A percentile compares a stretch with the other conserved stretches of the same genome.
Evolutionary conservation across 2,329 filamentous ascomycete genomes (phyloP).

Genomic region (Botrytis porri): DNA sequence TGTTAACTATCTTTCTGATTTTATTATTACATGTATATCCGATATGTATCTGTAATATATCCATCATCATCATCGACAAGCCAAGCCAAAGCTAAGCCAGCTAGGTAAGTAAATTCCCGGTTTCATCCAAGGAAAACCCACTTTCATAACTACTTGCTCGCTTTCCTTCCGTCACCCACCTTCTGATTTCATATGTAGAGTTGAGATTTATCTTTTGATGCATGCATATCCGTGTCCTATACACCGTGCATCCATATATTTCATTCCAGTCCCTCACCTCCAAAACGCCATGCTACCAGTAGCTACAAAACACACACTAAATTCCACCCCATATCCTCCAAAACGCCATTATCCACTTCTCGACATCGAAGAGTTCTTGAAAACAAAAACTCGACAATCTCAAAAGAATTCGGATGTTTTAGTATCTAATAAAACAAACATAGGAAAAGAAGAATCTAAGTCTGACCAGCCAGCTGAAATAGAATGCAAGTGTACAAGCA

Average conservation of each 20-base stretch:
- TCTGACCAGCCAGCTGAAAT: conserved; percentile 18
- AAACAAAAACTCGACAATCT: conserved; percentile 25
- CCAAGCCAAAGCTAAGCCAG: neutral
- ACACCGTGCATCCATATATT: neutral
- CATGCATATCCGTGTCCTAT: neutral
- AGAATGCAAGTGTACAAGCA: neutral
- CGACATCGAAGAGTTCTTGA: conserved; percentile 31
- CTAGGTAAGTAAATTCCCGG: neutral
- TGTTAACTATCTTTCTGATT: neutral
- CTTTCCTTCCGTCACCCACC: neutral
- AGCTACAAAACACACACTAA: neutral
- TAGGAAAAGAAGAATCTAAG: conserved; percentile 17
- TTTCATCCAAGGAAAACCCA: neutral
- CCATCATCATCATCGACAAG: neutral
- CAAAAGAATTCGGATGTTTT: conserved; percentile 27
- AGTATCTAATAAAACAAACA: conserved; percentile 20
- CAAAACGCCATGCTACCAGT: neutral
- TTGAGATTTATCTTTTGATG: conserved; percentile 17
- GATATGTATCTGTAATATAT: neutral
- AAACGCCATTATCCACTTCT: conserved; percentile 26
- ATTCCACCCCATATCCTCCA: neutral
- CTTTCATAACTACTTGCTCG: neutral
- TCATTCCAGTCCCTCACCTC: neutral
- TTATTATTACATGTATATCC: conserved; percentile 5
- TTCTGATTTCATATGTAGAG: conserved; percentile 9